Base-by-base conservation (phyloP, 257 asterid genomes). In the Solanum chilense region DNA sequence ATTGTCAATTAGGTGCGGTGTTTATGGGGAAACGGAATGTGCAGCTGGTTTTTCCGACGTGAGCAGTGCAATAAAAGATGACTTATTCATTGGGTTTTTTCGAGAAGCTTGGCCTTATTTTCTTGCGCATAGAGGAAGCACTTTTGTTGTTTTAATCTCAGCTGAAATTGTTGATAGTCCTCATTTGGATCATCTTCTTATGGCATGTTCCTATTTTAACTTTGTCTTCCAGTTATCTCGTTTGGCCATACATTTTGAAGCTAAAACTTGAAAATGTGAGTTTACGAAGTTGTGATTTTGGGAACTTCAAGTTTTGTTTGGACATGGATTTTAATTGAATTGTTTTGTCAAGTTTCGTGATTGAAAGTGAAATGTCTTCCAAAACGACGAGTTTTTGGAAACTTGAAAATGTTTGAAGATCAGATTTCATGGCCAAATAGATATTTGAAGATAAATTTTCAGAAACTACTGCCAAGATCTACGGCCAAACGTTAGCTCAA, bases 61-160 rank as follows among this genome's bases (percentile, higher is more conserved):
- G 16, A 90, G 44, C 39, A 80, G 39, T 80, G 85, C 64, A 1
- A 29, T 88, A 6, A 92, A 94, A 69, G 98, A 94, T 71, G 98
- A 94, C 88, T 90, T 91, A 45, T 96, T 96, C 83, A 98, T 96
- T 86, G 88, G 89, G 8, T 96, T 94, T 90, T 96, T 96, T n/a
- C 93, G 98, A 52, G 99, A 95, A 91, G 91, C 99, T 7, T 97
- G 99, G 98, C 99, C 99, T 14, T 97, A 97, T 89, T 93, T 96
- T 88, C 92, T 87, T 81, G 98, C 99, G 16, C 98, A 95, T 90
- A 92, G 99, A 71, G 99, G 99, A 83, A 96, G 99, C 90, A 94
- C 96, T 81, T 97, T 97, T 73, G 99, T 97, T 84, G 93, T 96
- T 49, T 70, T 97, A 76, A 89, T 96, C 60, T 96, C 99, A 18